Conservation (phyloP, 805 yeast genomes). For the Schwanniomyces sp. region DNA sequence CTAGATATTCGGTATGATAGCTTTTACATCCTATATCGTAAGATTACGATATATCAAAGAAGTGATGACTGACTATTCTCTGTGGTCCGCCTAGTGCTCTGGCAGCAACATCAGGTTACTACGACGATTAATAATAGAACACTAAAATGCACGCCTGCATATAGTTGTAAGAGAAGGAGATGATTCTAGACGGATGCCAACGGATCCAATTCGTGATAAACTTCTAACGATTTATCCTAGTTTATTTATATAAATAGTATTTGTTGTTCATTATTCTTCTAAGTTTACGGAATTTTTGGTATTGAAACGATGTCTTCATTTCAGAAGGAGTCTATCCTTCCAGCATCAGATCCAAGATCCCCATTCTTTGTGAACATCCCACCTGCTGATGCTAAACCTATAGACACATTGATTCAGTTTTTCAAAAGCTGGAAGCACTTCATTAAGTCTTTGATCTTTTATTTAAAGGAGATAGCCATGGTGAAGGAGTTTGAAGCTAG, state of each 20-base stretch:
- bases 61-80: too few relatives aligned
- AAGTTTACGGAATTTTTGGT: not conserved
- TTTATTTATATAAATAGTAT: too few relatives aligned
- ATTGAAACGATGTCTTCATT: conserved; percentile 1
- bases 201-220: not conserved
- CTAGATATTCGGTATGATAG: too few relatives aligned
- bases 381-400: conserved; percentile 35
- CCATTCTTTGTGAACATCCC: conserved; percentile 44
- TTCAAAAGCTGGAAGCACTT: conserved; percentile 43
- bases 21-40: too few relatives aligned
- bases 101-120: not conserved
- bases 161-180: not conserved
- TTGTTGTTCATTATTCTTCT: too few relatives aligned
- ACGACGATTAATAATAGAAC: not conserved
- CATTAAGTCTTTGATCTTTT: conserved; percentile 35
- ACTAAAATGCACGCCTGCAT: not conserved
- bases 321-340: conserved; percentile 23
- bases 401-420: conserved; percentile 35
- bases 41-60: not conserved
- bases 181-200: not conserved
- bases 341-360: conserved; percentile 30
- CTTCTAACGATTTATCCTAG: not conserved
- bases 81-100: too few relatives aligned
- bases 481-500: conserved; percentile 47
- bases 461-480: conserved; percentile 43